Conservation (phyloP, 352 stramenopile species). For the Pythium biforme region DNA sequence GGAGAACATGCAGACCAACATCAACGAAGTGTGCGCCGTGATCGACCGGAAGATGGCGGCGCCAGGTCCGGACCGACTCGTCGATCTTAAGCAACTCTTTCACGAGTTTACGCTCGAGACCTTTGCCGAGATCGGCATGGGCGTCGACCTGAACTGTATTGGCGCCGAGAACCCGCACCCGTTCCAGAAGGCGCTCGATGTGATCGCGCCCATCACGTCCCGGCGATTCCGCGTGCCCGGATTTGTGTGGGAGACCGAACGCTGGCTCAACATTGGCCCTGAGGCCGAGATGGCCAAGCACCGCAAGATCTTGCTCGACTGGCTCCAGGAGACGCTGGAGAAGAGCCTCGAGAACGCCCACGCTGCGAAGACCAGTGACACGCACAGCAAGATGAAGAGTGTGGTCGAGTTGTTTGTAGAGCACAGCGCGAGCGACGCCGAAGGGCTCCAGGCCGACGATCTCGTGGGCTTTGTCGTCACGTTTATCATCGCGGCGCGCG, state of each 20-base stretch:
- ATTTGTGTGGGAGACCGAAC: constrained; percentile 57
- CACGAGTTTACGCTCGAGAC: constrained; percentile 54
- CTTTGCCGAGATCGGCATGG: constrained; percentile 56
- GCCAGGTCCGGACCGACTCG: background rate
- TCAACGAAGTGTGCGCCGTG: constrained; percentile 17
- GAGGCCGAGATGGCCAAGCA: constrained; percentile 39
- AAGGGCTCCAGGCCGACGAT: constrained; percentile 41
- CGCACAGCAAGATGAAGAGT: constrained; percentile 22
- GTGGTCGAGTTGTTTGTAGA: constrained; percentile 24
- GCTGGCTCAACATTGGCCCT: constrained; percentile 38
- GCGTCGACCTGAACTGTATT: constrained; percentile 45
- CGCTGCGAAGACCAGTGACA: constrained; percentile 28
- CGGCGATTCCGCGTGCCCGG: constrained; percentile 42
- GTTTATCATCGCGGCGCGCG: constrained; percentile 69
- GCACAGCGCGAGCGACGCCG: constrained; percentile 16
- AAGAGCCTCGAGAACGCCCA: constrained; percentile 11
- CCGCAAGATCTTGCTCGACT: constrained; percentile 35
- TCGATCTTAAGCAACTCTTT: constrained; percentile 38
- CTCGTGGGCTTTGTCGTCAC: constrained; percentile 68
- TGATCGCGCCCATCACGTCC: constrained; percentile 30
- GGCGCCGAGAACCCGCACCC: constrained; percentile 33
- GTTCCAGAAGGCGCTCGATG: constrained; percentile 55
- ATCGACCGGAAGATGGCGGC: constrained; percentile 5
- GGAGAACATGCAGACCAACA: constrained; percentile 21
- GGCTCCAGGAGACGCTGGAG: constrained; percentile 29